Evolutionary conservation across 139 green algal genomes (phyloP), one percentile per base, ranked within the genome.

Genomic region (Coelastrella sp.): DNA sequence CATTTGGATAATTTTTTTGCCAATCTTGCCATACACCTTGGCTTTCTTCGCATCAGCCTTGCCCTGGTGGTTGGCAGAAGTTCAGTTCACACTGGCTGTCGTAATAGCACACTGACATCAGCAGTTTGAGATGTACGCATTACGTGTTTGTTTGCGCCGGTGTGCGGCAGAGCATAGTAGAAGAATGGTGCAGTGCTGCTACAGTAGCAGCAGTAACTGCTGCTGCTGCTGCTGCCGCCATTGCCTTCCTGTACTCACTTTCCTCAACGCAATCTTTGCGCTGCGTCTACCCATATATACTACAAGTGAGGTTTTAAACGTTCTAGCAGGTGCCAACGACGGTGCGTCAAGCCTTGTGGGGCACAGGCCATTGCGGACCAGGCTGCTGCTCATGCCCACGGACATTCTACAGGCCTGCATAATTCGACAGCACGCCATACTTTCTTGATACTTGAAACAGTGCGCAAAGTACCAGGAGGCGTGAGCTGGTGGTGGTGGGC

Each of bases 21-120:
- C 97, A 27, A 98, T 94, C 63, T 95, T 95, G 60, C 97, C 96
- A 87, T 97, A 98, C 27, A 98, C 90, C 91, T 99, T 99, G 20
- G 95, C 87, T 90, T 97, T 97, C 73, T 95, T 94, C 1, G 93
- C 94, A 78, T 98, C 96, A 56, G 89, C 88, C 81, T 96, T 96
- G 78, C 94, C 92, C 95, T 96, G 92, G 4, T 73, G 14, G 4
- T 15, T 15, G 65, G 14, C 65, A 73, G 65, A 3, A 15, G 14
- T 3, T 15, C 4, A 73, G 65, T 17, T 4, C 14, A 49, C 35
- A 49, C 35, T 49, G 35, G 35, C 3, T 49, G 35, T 49, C 35
- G 35, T 49, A 49, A 49, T 49, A 49, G 35, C 35, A 49, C 35
- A 49, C 35, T 49, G 35, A 49, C 35, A 49, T 5, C 35, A 49